Conservation (phyloP, 2,329 filamentous ascomycete species). For the Penicillium sp. region DNA sequence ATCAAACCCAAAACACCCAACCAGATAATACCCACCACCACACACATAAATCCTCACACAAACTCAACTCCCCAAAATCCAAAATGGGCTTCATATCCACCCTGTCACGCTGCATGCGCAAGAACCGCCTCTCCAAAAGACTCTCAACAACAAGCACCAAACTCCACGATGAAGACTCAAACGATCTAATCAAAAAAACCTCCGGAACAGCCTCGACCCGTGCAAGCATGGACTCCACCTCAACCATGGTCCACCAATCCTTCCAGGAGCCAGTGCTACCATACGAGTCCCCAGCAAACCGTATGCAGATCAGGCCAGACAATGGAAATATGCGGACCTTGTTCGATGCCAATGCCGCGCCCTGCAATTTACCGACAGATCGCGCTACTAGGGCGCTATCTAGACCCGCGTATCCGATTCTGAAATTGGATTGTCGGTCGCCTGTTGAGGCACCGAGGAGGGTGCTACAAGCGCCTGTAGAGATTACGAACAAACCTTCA, state of each 20-base stretch:
- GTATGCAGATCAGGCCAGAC: conserved; percentile 8
- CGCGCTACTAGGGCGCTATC: conserved; percentile 7
- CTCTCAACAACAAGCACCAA: conserved; percentile 16
- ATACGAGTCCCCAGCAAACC: conserved; percentile 13
- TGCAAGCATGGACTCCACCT: conserved; percentile 18
- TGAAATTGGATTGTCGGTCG: conserved; percentile 20
- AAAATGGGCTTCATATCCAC: conserved; percentile 25
- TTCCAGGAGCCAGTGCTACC: conserved; percentile 11
- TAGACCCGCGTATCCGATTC: conserved; percentile 20
- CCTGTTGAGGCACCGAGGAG: conserved; percentile 13
- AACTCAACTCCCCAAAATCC: not conserved
- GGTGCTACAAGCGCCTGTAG: conserved; percentile 11
- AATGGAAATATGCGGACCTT: conserved; percentile 15
- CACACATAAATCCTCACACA: not conserved
- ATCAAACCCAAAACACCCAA: not conserved
- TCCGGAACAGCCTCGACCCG: conserved; percentile 15
- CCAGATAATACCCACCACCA: not conserved
- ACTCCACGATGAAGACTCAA: conserved; percentile 21
- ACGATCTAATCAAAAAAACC: conserved; percentile 21
- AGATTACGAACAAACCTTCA: not conserved
- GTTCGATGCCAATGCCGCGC: conserved; percentile 8
- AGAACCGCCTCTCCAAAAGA: conserved; percentile 18
- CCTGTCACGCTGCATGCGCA: conserved; percentile 18
- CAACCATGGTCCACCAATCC: conserved; percentile 16
- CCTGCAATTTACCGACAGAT: not conserved